Conservation (phyloP, 148 eudicot species). For the Amaranthus hypochondriacus region DNA sequence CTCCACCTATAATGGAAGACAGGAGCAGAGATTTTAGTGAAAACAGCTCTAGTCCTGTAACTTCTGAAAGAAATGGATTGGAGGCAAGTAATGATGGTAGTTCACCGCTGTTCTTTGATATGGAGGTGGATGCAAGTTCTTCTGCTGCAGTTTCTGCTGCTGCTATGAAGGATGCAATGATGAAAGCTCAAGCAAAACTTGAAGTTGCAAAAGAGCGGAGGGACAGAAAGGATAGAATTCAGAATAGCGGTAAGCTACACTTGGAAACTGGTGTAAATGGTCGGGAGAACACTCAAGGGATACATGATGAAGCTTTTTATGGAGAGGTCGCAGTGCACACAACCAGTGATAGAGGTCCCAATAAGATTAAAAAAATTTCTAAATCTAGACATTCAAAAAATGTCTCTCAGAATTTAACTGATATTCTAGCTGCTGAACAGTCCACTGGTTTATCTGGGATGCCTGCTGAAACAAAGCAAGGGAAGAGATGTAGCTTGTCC, state of each 20-base stretch:
- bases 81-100: constrained; percentile 34
- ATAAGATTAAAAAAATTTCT: constrained; percentile 22
- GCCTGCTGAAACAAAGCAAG: constrained; percentile 26
- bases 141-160: constrained; percentile 43
- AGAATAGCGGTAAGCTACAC: constrained; percentile 24
- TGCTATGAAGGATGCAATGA: constrained; percentile 65
- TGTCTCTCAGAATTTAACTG: constrained; percentile 25
- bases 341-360: constrained; percentile 25
- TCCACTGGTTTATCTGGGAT: constrained; percentile 17
- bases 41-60: constrained; percentile 32
- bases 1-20: constrained; percentile 43
- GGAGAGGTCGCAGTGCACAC: constrained; percentile 32
- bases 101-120: constrained; percentile 62
- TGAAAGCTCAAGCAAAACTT: constrained; percentile 58
- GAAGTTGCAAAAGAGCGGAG: constrained; percentile 49
- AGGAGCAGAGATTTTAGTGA: constrained; percentile 27
- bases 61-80: constrained; percentile 41
- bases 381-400: constrained; percentile 31
- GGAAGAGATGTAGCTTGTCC: constrained; percentile 24
- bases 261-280: constrained; percentile 29
- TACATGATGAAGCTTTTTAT: constrained; percentile 14
- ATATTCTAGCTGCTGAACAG: constrained; percentile 24
- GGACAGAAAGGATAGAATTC: constrained; percentile 48
- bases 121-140: constrained; percentile 53
- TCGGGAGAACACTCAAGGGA: constrained; percentile 23